phyloP scores from a whole-genome alignment of 768 basidiomycete genomes.

The Naganishia randhawae region DNA sequence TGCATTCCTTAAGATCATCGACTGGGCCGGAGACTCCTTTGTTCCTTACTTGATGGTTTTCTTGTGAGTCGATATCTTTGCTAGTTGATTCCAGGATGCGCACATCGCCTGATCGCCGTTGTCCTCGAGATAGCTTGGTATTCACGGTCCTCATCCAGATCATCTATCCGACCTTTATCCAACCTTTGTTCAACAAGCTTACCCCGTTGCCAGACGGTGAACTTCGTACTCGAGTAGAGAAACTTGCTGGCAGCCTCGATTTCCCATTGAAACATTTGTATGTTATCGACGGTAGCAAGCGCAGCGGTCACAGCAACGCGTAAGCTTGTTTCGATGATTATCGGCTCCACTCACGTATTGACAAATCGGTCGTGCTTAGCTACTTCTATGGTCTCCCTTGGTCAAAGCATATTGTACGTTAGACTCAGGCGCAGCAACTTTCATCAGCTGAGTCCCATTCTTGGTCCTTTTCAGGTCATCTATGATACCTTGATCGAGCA shows the following conservation, averaged over 20 bases:
- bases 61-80: slow-evolving; percentile 59
- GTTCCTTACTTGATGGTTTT: slow-evolving; percentile 92
- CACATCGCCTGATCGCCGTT: not conserved
- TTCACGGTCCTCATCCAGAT: slow-evolving; percentile 76
- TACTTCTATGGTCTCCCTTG: slow-evolving; percentile 97
- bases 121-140: slow-evolving; percentile 58
- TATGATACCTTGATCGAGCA: slow-evolving; percentile 96
- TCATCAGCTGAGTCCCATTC: not conserved
- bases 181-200: slow-evolving; percentile 95
- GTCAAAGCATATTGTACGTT: slow-evolving; percentile 57
- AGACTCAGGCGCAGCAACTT: not conserved
- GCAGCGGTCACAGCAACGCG: slow-evolving; percentile 87
- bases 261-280: slow-evolving; percentile 94
- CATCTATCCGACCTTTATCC: slow-evolving; percentile 56
- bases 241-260: slow-evolving; percentile 70
- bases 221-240: slow-evolving; percentile 71
- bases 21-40: slow-evolving; percentile 89
- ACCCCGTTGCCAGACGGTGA: slow-evolving; percentile 76
- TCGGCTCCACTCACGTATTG: not conserved
- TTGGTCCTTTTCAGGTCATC: slow-evolving; percentile 76
- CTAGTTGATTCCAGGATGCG: not conserved
- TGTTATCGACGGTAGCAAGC: slow-evolving; percentile 94
- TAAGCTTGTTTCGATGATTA: slow-evolving; percentile 30
- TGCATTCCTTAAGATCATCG: slow-evolving; percentile 79
- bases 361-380: slow-evolving; percentile 45